Evolutionary conservation across 2,329 filamentous ascomycete species (phyloP), one percentile per base, ranked within the genome.

Genomic region (Sclerotinia borealis): DNA sequence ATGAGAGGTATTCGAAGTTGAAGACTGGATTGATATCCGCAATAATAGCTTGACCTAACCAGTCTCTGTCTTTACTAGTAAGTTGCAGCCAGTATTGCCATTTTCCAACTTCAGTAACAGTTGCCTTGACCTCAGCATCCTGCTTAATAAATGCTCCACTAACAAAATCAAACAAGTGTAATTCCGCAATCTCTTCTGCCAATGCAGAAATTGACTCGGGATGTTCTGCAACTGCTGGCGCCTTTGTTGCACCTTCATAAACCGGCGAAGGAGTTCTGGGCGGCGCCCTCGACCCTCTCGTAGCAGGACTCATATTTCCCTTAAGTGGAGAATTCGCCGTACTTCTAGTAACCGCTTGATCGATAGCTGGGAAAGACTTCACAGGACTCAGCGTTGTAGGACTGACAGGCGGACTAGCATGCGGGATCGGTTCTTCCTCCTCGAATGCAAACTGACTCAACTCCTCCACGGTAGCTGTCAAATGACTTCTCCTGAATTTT

Each of bases 1-100:
- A 98, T 0, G 93, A 98, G n/a, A 96, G 82, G 72, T 93, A 98
- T 76, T 99, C 95, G 69, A 97, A 98, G 78, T 98, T 98, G 81
- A 98, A 99, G 25, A 99, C 93, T 0, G 95, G 95, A 71, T 98
- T 98, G 76, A 98, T 92, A 70, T 99, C 95, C 8, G 91, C 89
- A 36, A 92, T 81, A 36, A 99, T 86, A 2, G 89, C 84, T 68
- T 96, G 91, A 27, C 92, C 92, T 2, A 99, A 80, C 91, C 92
- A 97, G 61, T 93, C 87, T 72, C 86, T 87, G 39, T 91, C 85
- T 45, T 85, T 81, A 66, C 89, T 88, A 48, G 85, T 84, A 62
- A 98, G 88, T 73, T 97, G 91, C 37, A 99, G 80, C 92, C 92
- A 98, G 77, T 98, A 99, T 68, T 95, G 85, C 95, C 95, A 99